Evolutionary conservation across 441 rosid species (phyloP).

Genomic region (Cnidoscolus chayamansa): DNA sequence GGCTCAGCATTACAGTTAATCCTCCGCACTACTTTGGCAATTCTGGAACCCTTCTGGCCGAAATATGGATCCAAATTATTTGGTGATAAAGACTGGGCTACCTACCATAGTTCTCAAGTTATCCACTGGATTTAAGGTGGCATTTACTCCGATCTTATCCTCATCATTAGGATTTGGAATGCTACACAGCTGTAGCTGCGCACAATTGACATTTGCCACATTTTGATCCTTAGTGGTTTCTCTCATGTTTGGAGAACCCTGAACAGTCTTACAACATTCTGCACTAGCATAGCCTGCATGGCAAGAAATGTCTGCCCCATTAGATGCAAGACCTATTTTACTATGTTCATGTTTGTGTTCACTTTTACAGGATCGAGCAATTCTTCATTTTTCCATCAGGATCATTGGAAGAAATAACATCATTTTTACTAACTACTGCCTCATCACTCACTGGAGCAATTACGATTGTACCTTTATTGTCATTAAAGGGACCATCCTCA

Average conservation of each 20-base stretch:
- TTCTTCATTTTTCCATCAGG: constrained; percentile 28
- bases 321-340: constrained; percentile 34
- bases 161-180: constrained; percentile 35
- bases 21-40: constrained; percentile 97
- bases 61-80: constrained; percentile 66
- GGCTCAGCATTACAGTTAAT: constrained; percentile 95
- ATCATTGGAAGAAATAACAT: constrained; percentile 24
- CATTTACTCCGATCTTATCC: constrained; percentile 42
- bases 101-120: constrained; percentile 40
- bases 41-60: constrained; percentile 96
- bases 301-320: constrained; percentile 28
- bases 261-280: constrained; percentile 35
- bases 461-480: constrained; percentile 32
- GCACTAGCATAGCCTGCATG: constrained; percentile 28
- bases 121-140: constrained; percentile 37
- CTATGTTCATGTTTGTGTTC: constrained; percentile 30
- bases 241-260: constrained; percentile 30
- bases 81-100: constrained; percentile 49
- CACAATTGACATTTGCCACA: constrained; percentile 30
- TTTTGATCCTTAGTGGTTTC: constrained; percentile 27
- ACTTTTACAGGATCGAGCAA: constrained; percentile 33
- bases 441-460: constrained; percentile 33
- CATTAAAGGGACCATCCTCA: constrained; percentile 24
- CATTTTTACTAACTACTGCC: constrained; percentile 27
- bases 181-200: constrained; percentile 30